Base-by-base conservation (phyloP, 495 filamentous ascomycete species). In the Glarea lozoyensis region DNA sequence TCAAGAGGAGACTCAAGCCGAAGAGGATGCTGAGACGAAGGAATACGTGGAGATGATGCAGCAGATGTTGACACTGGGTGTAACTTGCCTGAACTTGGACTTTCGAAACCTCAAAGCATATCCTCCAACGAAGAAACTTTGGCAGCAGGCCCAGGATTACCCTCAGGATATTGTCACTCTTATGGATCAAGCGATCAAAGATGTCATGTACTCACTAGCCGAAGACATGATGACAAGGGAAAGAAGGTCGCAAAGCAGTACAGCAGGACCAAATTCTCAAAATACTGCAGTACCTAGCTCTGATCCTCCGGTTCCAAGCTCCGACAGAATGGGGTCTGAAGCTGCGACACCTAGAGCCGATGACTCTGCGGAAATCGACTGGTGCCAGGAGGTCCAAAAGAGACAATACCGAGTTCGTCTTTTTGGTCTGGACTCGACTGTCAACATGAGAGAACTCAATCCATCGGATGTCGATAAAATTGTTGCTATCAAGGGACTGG, bases 391-490 rank as follows among this genome's bases (percentile, higher is more conserved):
- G 52, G 55, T 58, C 32, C 48, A 50, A 24, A 46, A 52, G 27
- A 23, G 38, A 23, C 17, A 74, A 11, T 97, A 88, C 61, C 81
- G 88, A 54, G 86, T 93, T 7, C 76, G 93, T 48, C 88, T 88
- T 5, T 97, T 84, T 59, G 88, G 88, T n/a, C 61, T 95, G 13
- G 88, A 95, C 53, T 64, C 79, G 36, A 81, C 79, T 1, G 81
- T 89, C 51, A 99, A 99, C 53, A 80, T 99, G 72, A 77, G 92
- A 62, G 90, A 97, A 47, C 73, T 99, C 34, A 94, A 97, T 59
- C 92, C 92, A 15, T 57, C 54, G 18, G 87, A 95, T 56, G 93
- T 94, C 76, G 93, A 97, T 69, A 94, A 94, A 63, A 74, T 99
- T 45, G 76, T 99, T 48, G 87, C 82, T 56, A 83, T 99, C 63